These are phyloP conservation scores for Dendryphion nanum DNA, from an alignment of 2,329 filamentous ascomycete genomes.

Conservation along the genomic window DNA sequence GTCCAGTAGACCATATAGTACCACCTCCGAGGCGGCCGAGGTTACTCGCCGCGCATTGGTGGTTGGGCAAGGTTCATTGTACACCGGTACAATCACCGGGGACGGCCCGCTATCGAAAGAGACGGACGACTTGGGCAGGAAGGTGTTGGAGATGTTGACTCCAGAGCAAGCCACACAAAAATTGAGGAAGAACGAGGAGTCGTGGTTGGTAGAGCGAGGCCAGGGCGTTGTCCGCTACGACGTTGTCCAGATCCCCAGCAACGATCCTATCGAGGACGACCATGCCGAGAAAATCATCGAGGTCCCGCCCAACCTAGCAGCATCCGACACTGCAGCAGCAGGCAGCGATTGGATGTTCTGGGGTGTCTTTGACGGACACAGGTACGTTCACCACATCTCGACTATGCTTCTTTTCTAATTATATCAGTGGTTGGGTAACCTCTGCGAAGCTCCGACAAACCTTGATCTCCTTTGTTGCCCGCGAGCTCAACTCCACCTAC, in stretches of 20 bases:
- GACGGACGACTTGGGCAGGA: slow-evolving; percentile 78
- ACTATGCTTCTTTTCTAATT: slow-evolving; percentile 7
- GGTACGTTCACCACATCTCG: slow-evolving; percentile 52
- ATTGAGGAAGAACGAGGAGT: slow-evolving; percentile 85
- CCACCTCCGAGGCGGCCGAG: slow-evolving; percentile 49
- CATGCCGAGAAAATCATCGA: slow-evolving; percentile 98
- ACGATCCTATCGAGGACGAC: slow-evolving; percentile 97
- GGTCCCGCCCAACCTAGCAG: slow-evolving; percentile 63
- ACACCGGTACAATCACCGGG: slow-evolving; percentile 80
- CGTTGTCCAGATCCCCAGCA: slow-evolving; percentile 89
- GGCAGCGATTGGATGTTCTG: slow-evolving; percentile 99
- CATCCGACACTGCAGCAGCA: slow-evolving; percentile 53
- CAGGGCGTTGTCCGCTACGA: slow-evolving; percentile 93
- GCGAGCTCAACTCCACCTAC: slow-evolving; percentile 90
- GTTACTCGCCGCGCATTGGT: slow-evolving; percentile 67
- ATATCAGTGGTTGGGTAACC: slow-evolving; percentile 85
- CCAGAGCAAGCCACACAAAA: slow-evolving; percentile 91
- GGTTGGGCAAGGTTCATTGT: slow-evolving; percentile 86
- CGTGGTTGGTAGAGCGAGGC: slow-evolving; percentile 84
- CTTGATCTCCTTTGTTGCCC: slow-evolving; percentile 86
- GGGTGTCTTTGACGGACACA: slow-evolving; percentile 97
- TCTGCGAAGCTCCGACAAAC: slow-evolving; percentile 93
- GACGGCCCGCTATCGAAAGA: slow-evolving; percentile 86
- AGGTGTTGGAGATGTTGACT: slow-evolving; percentile 93
- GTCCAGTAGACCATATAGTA: slow-evolving; percentile 35